Percentiles rank a stretch among this genome's conserved stretches.
phyloP scores from a whole-genome alignment of 495 filamentous ascomycete genomes.

The Annulohypoxylon stygium region DNA sequence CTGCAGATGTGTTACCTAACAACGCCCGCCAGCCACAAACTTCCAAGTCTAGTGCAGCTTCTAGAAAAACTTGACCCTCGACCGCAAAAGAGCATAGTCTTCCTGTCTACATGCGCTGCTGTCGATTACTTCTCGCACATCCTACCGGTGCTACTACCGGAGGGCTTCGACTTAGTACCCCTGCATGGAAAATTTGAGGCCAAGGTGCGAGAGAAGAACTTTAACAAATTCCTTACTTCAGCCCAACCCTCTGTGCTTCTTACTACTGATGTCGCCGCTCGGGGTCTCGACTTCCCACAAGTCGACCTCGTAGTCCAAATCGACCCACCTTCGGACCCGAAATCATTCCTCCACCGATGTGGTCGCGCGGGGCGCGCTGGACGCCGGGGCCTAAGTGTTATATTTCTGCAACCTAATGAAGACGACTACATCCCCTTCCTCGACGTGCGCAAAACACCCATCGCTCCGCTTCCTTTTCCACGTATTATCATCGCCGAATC shows the following conservation, averaged over 20 bases:
- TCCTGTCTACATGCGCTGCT: slow-evolving; percentile 93
- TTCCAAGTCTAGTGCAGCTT: slow-evolving; percentile 78
- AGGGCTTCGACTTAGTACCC: slow-evolving; percentile 76
- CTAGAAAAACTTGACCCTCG: slow-evolving; percentile 75
- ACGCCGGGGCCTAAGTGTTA: slow-evolving; percentile 83
- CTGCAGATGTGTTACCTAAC: slow-evolving; percentile 92
- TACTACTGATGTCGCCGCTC: slow-evolving; percentile 79
- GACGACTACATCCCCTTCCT: slow-evolving; percentile 91
- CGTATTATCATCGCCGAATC: slow-evolving; percentile 63
- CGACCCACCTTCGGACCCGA: slow-evolving; percentile 91
- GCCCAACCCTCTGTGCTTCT: slow-evolving; percentile 82
- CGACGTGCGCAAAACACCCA: slow-evolving; percentile 89
- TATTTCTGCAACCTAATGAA: slow-evolving; percentile 87
- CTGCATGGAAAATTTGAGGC: slow-evolving; percentile 91
- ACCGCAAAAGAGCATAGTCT: slow-evolving; percentile 90
- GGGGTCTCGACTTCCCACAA: slow-evolving; percentile 85
- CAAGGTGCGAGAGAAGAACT: slow-evolving; percentile 84
- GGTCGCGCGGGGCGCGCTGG: slow-evolving; percentile 94
- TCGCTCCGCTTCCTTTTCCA: slow-evolving; percentile 70
- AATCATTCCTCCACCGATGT: slow-evolving; percentile 94
- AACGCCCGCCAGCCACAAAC: slow-evolving; percentile 78
- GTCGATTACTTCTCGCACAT: slow-evolving; percentile 92
- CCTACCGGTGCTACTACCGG: slow-evolving; percentile 72
- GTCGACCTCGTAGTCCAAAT: slow-evolving; percentile 95
- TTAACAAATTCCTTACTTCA: slow-evolving; percentile 77